phyloP scores from a whole-genome alignment of 768 basidiomycete species.

The Filobasidium wieringae region DNA sequence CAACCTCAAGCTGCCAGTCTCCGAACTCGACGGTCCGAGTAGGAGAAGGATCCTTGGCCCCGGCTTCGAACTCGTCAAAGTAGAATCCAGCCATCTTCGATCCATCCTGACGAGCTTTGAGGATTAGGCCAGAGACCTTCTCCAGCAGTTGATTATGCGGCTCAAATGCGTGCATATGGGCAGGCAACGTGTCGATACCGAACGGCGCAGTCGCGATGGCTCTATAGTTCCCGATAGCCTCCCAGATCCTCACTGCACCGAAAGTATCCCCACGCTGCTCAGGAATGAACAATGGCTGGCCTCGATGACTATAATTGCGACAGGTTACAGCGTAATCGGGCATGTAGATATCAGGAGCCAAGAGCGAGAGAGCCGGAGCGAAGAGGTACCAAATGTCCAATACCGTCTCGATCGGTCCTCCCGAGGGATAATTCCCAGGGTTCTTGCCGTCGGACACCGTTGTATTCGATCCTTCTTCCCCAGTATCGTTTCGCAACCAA shows the following conservation, averaged over 20 bases:
- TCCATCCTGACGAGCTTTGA: conserved; percentile 1
- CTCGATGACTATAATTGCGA: conserved; percentile 2
- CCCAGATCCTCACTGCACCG: conserved; percentile 16
- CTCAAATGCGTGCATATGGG: not conserved
- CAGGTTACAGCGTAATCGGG: conserved; percentile 6
- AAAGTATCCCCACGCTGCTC: conserved; percentile 12
- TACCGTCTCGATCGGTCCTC: conserved; percentile 10
- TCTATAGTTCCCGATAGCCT: conserved; percentile 10
- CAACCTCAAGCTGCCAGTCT: conserved; percentile 1
- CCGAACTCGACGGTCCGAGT: not conserved
- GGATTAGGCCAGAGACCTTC: not conserved
- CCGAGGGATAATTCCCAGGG: conserved; percentile 12
- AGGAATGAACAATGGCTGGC: conserved; percentile 14
- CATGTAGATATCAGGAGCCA: conserved; percentile 15
- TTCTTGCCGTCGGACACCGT: not conserved
- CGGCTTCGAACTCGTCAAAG: conserved; percentile 7
- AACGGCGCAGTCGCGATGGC: conserved; percentile 7
- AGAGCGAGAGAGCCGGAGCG: conserved; percentile 8
- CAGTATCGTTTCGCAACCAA: conserved; percentile 4
- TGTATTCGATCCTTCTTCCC: not conserved
- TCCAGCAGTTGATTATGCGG: not conserved
- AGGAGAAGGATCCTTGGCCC: conserved; percentile 8
- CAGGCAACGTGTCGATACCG: not conserved
- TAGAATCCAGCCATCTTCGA: conserved; percentile 8
- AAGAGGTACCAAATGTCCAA: conserved; percentile 12